phyloP scores from a whole-genome alignment of 805 yeast species.

The Dipodascopsis tothii region DNA sequence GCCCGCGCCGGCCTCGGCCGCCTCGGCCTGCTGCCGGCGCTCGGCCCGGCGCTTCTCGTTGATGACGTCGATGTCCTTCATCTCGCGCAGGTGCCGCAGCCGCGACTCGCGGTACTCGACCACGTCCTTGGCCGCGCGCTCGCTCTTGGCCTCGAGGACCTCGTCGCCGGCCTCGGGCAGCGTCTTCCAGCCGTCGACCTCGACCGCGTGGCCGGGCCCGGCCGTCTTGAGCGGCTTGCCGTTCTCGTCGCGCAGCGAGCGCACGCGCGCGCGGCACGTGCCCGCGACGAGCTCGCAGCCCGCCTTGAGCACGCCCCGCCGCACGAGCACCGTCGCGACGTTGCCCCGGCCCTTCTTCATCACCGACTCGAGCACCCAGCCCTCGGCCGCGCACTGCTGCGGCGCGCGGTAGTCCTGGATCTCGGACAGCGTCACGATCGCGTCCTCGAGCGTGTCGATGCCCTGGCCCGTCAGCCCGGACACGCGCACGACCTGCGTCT shows the following conservation, averaged over 20 bases:
- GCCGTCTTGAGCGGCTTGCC: conserved; percentile 61
- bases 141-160: conserved; percentile 67
- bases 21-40: conserved; percentile 39
- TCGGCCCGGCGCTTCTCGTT: conserved; percentile 55
- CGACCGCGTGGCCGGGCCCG: conserved; percentile 83
- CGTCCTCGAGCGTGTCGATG: conserved; percentile 84
- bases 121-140: conserved; percentile 63
- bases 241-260: conserved; percentile 65
- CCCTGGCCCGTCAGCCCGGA: conserved; percentile 81
- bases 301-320: conserved; percentile 63
- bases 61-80: conserved; percentile 58
- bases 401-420: conserved; percentile 69
- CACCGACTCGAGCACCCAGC: conserved; percentile 83
- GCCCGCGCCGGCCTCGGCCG: conserved; percentile 30
- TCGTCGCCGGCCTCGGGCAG: conserved; percentile 87
- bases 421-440: conserved; percentile 77
- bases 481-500: conserved; percentile 77
- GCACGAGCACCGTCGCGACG: conserved; percentile 75
- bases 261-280: conserved; percentile 74
- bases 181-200: conserved; percentile 89
- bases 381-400: conserved; percentile 51
- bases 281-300: conserved; percentile 83
- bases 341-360: conserved; percentile 69
- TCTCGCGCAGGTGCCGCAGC: conserved; percentile 47
- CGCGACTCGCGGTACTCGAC: conserved; percentile 55